phyloP scores from a whole-genome alignment of 108 stramenopile species.

The Bacterosira constricta region DNA sequence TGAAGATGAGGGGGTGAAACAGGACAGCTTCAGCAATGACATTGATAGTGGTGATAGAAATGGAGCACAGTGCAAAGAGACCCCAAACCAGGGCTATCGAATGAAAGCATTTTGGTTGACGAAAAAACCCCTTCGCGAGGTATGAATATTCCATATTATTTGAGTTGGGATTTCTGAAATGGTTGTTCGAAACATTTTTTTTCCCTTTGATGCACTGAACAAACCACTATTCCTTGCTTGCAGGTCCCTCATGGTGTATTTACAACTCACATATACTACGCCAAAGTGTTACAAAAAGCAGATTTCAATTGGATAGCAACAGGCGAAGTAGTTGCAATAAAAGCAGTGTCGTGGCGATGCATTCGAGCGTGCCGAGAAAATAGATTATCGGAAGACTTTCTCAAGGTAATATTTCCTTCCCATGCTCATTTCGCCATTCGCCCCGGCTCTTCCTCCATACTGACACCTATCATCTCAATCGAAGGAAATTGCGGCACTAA shows the following conservation, averaged over 20 bases:
- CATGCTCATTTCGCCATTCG: not conserved
- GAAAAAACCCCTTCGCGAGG: slow-evolving; percentile 22
- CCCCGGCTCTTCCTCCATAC: not conserved
- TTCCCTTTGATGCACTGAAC: not conserved
- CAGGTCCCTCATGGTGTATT: slow-evolving; percentile 24
- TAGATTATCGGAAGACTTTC: slow-evolving; percentile 32
- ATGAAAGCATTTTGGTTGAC: slow-evolving; percentile 33
- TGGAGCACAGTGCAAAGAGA: not conserved
- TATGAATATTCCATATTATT: slow-evolving; percentile 2
- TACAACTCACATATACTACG: slow-evolving; percentile 18
- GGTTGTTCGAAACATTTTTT: not conserved
- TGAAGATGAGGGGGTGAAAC: not conserved
- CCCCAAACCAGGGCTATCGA: not conserved
- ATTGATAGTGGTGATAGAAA: not conserved
- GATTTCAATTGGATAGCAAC: slow-evolving; percentile 36
- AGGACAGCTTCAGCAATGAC: not conserved
- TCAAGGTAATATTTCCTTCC: not conserved
- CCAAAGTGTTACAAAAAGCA: slow-evolving; percentile 22
- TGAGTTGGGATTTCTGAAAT: not conserved
- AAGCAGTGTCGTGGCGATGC: slow-evolving; percentile 29
- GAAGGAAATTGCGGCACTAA: slow-evolving; percentile 37
- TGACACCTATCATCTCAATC: too few relatives aligned
- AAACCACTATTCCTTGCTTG: not conserved
- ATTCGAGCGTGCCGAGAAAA: slow-evolving; percentile 11
- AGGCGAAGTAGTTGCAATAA: slow-evolving; percentile 35